phyloP scores from a whole-genome alignment of 2,329 filamentous ascomycete genomes.

The Clonostachys chloroleuca region DNA sequence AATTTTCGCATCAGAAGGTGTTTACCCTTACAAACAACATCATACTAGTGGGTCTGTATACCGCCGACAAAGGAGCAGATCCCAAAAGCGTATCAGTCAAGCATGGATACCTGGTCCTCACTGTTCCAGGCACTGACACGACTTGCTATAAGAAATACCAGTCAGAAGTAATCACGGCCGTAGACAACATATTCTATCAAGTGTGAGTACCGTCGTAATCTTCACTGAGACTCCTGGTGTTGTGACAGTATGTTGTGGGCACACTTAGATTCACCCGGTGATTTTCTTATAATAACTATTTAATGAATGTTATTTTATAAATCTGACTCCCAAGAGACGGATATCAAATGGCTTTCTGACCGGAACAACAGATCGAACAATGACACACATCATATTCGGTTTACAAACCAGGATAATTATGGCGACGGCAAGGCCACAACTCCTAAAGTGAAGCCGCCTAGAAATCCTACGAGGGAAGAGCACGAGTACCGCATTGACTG shows the following conservation, averaged over 20 bases:
- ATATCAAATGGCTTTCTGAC: conserved; percentile 25
- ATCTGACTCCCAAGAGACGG: conserved; percentile 16
- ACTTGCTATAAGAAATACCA: conserved; percentile 9
- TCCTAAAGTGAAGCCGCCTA: conserved; percentile 2
- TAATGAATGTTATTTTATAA: conserved; percentile 22
- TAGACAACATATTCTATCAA: conserved; percentile 19
- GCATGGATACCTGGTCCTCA: conserved; percentile 18
- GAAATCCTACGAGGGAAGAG: conserved; percentile 15
- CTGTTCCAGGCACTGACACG: conserved; percentile 15
- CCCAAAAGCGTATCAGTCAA: conserved; percentile 9
- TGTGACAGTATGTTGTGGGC: conserved; percentile 15
- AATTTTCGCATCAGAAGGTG: conserved; percentile 12
- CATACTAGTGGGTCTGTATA: conserved; percentile 10
- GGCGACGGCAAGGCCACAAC: conserved; percentile 3
- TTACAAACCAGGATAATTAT: conserved; percentile 20
- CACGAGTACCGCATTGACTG: conserved; percentile 24
- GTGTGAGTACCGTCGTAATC: conserved; percentile 18
- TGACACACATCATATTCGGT: conserved; percentile 15
- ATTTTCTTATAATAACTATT: background rate
- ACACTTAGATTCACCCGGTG: background rate
- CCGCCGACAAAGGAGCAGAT: conserved; percentile 9
- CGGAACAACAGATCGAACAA: conserved; percentile 13
- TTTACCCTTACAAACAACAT: conserved; percentile 10
- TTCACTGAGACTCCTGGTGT: conserved; percentile 18
- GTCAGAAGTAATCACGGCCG: conserved; percentile 12